Evolutionary conservation across 805 yeast genomes (phyloP).

Genomic region (Candida ovalis): DNA sequence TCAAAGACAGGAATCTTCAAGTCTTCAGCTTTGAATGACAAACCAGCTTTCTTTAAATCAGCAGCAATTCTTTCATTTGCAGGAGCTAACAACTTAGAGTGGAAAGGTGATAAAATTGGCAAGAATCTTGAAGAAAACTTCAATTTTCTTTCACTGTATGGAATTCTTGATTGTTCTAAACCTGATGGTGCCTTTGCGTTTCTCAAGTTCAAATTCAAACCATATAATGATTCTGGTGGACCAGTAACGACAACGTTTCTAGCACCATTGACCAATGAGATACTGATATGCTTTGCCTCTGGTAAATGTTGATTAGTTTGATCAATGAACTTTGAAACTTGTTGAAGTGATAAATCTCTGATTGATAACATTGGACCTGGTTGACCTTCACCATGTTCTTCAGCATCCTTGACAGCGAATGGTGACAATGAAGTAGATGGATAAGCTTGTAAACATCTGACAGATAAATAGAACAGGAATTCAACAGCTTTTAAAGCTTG

Average conservation of each 20-base stretch:
- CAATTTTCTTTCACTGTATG: conserved; percentile 89
- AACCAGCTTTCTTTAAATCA: conserved; percentile 58
- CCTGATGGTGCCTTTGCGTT: conserved; percentile 94
- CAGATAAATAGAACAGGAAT: conserved; percentile 87
- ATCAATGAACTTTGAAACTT: conserved; percentile 75
- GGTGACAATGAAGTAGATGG: conserved; percentile 96
- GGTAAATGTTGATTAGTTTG: conserved; percentile 94
- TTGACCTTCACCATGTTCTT: conserved; percentile 90
- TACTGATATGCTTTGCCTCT: conserved; percentile 80
- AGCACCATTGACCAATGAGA: conserved; percentile 93
- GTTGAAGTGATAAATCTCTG: conserved; percentile 77
- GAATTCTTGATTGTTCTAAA: conserved; percentile 91
- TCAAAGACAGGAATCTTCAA: conserved; percentile 87
- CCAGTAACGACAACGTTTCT: conserved; percentile 94
- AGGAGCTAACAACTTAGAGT: conserved; percentile 74
- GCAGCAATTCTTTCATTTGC: conserved; percentile 64
- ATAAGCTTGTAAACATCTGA: conserved; percentile 83
- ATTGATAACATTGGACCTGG: conserved; percentile 98
- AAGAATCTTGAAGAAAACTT: conserved; percentile 90
- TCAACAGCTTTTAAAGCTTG: conserved; percentile 77
- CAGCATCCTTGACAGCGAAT: conserved; percentile 83
- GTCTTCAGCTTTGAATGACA: conserved; percentile 51
- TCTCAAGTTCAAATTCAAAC: conserved; percentile 87
- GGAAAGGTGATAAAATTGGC: conserved; percentile 97
- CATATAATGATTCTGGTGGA: conserved; percentile 97